phyloP scores from a whole-genome alignment of 2,329 filamentous ascomycete genomes.

The Aciculosporium take region DNA sequence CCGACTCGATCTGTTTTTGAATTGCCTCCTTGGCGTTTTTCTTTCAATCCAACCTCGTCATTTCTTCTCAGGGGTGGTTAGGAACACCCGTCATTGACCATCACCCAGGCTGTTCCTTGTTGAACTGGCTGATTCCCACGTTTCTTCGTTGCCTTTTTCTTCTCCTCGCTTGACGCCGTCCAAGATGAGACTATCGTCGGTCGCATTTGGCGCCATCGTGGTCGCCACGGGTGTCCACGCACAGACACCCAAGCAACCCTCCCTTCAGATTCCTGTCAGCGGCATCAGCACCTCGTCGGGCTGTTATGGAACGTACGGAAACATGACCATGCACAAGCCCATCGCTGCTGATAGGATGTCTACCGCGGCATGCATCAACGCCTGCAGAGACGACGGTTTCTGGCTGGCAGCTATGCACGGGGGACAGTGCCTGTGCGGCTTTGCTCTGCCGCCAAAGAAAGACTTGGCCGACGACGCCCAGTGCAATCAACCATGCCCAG shows the following conservation, averaged over 20 bases:
- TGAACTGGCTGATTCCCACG: neutral
- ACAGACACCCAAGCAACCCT: constrained; percentile 16
- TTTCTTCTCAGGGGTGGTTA: neutral
- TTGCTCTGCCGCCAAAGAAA: constrained; percentile 45
- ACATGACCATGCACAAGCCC: constrained; percentile 17
- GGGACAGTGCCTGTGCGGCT: constrained; percentile 60
- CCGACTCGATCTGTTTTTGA: constrained; percentile 10
- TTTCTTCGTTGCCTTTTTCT: neutral
- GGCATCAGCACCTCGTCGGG: constrained; percentile 32
- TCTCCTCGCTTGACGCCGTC: neutral
- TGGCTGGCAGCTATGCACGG: constrained; percentile 49
- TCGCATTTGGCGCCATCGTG: constrained; percentile 16
- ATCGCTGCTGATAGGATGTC: constrained; percentile 13
- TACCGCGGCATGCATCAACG: constrained; percentile 26
- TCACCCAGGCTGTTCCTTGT: neutral
- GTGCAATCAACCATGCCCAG: constrained; percentile 54
- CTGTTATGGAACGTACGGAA: constrained; percentile 33
- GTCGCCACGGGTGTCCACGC: constrained; percentile 14
- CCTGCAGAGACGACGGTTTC: constrained; percentile 29
- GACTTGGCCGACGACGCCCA: constrained; percentile 39
- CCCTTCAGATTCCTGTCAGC: constrained; percentile 22
- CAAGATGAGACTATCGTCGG: constrained; percentile 19
- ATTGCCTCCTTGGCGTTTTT: neutral
- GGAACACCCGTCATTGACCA: neutral
- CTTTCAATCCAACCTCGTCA: neutral